These are phyloP conservation scores for Chrysanthemum lavandulifolium DNA, from an alignment of 129 eudicot genomes.

Conservation along the genomic window DNA sequence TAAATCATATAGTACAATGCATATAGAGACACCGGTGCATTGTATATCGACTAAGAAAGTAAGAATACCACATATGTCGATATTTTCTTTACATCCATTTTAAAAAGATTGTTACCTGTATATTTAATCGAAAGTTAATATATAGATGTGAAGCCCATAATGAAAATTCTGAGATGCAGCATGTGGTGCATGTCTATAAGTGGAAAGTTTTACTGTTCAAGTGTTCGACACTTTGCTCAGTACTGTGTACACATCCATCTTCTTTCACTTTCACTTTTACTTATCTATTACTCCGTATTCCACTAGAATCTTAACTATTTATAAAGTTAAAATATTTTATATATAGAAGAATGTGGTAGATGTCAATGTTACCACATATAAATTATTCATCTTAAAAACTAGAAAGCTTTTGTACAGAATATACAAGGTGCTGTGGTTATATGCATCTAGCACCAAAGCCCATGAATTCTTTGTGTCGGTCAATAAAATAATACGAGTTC, in stretches of 20 bases:
- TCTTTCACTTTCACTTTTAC: conserved; percentile 30
- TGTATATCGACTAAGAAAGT: not conserved
- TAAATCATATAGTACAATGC: no score
- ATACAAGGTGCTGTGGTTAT: not conserved
- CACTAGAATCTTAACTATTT: not conserved
- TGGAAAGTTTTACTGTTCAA: conserved; percentile 30
- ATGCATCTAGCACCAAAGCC: not conserved
- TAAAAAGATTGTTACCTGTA: not conserved
- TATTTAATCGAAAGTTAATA: not conserved
- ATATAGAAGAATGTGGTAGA: not conserved
- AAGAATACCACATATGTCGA: not conserved
- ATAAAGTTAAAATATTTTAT: not conserved
- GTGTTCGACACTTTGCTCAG: conserved; percentile 29
- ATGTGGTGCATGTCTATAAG: conserved; percentile 26
- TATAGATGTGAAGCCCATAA: conserved; percentile 33
- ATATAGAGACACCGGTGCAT: no score
- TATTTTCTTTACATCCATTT: not conserved
- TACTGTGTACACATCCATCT: conserved; percentile 31
- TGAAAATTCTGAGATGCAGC: conserved; percentile 14
- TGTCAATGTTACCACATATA: not conserved
- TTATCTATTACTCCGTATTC: conserved; percentile 12
- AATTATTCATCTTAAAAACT: not conserved
- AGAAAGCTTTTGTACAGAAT: not conserved
- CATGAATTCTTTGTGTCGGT: not conserved
- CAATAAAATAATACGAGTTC: not conserved